Percentiles rank a stretch among this genome's conserved stretches.
Evolutionary conservation across 2,329 filamentous ascomycete species (phyloP).

Genomic region (Helotiales sp.): DNA sequence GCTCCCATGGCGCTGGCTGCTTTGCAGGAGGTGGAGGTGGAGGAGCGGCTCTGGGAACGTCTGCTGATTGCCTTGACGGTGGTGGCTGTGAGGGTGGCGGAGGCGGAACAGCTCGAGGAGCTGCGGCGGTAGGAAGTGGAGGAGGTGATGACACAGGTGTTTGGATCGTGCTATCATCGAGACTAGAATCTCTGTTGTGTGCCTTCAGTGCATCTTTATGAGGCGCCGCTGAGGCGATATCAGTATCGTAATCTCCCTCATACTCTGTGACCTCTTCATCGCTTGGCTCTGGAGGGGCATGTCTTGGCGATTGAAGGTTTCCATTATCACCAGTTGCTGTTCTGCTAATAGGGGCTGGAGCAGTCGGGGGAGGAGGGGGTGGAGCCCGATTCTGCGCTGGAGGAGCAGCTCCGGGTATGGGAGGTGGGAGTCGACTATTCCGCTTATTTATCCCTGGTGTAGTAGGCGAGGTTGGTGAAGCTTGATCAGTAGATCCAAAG

Average conservation of each 20-base stretch:
- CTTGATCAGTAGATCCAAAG: constrained; percentile 33
- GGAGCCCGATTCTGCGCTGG: constrained; percentile 51
- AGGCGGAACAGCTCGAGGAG: constrained; percentile 62
- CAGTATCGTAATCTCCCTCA: constrained; percentile 96
- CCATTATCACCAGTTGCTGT: constrained; percentile 59
- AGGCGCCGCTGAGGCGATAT: constrained; percentile 90
- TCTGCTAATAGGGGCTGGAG: constrained; percentile 51
- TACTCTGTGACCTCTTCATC: constrained; percentile 89
- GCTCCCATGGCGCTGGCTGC: constrained; percentile 47
- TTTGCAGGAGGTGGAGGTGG: constrained; percentile 48
- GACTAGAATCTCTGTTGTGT: constrained; percentile 73
- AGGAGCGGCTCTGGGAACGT: constrained; percentile 68
- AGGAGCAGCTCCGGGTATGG: constrained; percentile 57
- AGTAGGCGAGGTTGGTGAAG: constrained; percentile 35
- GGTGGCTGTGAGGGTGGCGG: constrained; percentile 63
- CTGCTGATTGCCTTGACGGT: constrained; percentile 61
- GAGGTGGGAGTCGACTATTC: constrained; percentile 55
- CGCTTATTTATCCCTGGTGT: constrained; percentile 51
- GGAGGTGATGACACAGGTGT: constrained; percentile 45
- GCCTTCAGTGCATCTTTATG: constrained; percentile 91
- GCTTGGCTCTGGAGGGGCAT: constrained; percentile 55
- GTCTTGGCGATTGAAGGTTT: constrained; percentile 15
- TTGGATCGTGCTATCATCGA: constrained; percentile 62
- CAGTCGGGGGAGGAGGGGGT: constrained; percentile 68
- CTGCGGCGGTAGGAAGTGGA: constrained; percentile 52